Percentiles rank a stretch among this genome's conserved stretches.
Conservation (phyloP, 1,284 basidiomycete species). For the Ustanciosporium gigantosporum region DNA sequence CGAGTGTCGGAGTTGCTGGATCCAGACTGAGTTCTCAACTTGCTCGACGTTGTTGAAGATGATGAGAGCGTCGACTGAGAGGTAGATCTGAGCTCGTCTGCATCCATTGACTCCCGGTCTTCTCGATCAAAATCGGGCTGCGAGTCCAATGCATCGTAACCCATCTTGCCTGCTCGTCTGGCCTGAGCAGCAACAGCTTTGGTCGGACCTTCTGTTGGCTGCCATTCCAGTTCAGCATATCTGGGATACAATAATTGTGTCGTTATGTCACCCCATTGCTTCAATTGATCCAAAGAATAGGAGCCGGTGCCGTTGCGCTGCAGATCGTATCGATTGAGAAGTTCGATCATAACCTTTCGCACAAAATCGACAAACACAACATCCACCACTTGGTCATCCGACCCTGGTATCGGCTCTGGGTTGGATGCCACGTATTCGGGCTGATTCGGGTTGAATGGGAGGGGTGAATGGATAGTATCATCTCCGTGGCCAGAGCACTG, state of each 20-base stretch:
- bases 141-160: slow-evolving; percentile 11
- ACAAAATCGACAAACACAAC: slow-evolving; percentile 42
- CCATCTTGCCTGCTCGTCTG: slow-evolving; percentile 31
- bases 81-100: too few relatives aligned
- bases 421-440: slow-evolving; percentile 56
- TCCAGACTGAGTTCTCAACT: too few relatives aligned
- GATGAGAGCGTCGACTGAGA: too few relatives aligned
- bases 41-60: too few relatives aligned
- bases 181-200: slow-evolving; percentile 21
- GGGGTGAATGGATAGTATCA: slow-evolving; percentile 49
- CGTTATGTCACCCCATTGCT: slow-evolving; percentile 47
- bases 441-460: slow-evolving; percentile 40
- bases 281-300: slow-evolving; percentile 34
- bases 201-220: slow-evolving; percentile 13
- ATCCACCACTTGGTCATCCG: slow-evolving; percentile 35
- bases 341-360: slow-evolving; percentile 21
- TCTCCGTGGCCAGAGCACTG: slow-evolving; percentile 46
- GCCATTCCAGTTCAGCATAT: slow-evolving; percentile 47
- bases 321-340: slow-evolving; percentile 34
- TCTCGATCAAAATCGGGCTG: background rate
- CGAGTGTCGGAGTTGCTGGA: background rate
- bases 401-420: slow-evolving; percentile 16
- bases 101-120: background rate
- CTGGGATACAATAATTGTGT: slow-evolving; percentile 54
- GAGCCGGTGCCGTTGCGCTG: slow-evolving; percentile 13